These are phyloP conservation scores for Earliella scabrosa DNA, from an alignment of 1,284 basidiomycete species.

Conservation along the genomic window DNA sequence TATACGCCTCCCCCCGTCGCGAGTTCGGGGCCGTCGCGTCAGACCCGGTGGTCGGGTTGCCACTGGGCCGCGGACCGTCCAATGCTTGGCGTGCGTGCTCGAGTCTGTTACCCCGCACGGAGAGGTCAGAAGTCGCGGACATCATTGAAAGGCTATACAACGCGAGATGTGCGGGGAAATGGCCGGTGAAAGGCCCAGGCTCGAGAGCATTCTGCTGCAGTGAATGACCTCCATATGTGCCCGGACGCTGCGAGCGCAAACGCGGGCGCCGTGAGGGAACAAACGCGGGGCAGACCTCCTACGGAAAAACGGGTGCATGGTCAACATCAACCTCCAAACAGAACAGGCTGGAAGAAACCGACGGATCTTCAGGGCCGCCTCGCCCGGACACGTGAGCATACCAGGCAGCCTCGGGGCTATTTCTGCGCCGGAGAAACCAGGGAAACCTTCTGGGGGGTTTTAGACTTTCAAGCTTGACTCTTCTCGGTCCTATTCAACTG, in stretches of 20 bases:
- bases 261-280: neutral
- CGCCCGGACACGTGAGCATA: too few relatives aligned
- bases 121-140: neutral
- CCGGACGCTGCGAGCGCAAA: too few relatives aligned
- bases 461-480: too few relatives aligned
- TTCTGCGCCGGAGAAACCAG: too few relatives aligned
- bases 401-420: too few relatives aligned
- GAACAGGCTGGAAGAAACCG: neutral
- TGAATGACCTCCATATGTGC: neutral
- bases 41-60: neutral
- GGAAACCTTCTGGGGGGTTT: too few relatives aligned
- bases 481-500: too few relatives aligned
- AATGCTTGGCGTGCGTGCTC: neutral
- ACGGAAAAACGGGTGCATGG: constrained; percentile 1
- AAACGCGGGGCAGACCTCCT: neutral
- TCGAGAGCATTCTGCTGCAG: neutral
- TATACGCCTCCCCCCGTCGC: constrained; percentile 4
- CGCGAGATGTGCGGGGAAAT: constrained; percentile 13
- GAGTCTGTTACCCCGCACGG: neutral
- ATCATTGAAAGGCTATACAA: neutral
- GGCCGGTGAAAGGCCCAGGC: neutral
- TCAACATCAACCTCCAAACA: neutral
- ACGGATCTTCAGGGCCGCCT: neutral
- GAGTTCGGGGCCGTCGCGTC: neutral
- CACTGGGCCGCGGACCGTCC: neutral